Base-by-base conservation (phyloP, 768 basidiomycete genomes). In the Kwoniella europaea region DNA sequence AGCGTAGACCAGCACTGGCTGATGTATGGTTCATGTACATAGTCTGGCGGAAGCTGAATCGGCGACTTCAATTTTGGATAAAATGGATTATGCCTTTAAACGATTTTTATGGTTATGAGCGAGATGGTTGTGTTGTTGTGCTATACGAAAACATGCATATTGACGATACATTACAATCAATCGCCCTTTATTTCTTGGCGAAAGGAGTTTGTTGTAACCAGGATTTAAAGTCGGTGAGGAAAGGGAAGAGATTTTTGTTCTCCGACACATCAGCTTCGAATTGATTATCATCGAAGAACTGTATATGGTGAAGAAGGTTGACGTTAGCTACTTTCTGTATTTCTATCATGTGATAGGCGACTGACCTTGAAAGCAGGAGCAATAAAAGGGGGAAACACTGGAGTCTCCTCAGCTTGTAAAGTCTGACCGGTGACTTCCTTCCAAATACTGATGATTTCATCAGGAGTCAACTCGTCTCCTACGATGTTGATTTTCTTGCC, bases 11-110 rank as follows among this genome's bases (percentile, higher is more conserved):
- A 35, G 35, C 35, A 7, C 35, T 35, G 35, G 54, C 27, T 65
- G 29, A 63, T 22, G 5, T 15, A 18, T 10, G 42, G 43, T 66
- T 68, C 68, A 73, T 46, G 13, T 12, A 63, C 74, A 50, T 50
- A 94, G 93, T 76, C 81, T 94, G 74, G 87, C 87, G 7, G 93
- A 97, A 75, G 95, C 95, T 2, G 90, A 91, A 81, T 87, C 88
- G 65, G 90, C 90, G 86, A 97, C 93, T 2, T 92, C 90, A 71
- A 86, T 95, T 74, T 91, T 92, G 82, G 89, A 93, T 15, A 93
- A 94, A 85, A 91, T 96, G 89, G 94, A 97, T 79, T 93, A 96
- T 82, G 92, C 92, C 0, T 87, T 97, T 62, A 98, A 95, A 86
- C 86, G 93, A 73, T 85, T 96, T 80, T 84, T 96, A 69, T 96